These are phyloP conservation scores for Stachybotrys elegans DNA, from an alignment of 2,329 filamentous ascomycete genomes.

Conservation along the genomic window DNA sequence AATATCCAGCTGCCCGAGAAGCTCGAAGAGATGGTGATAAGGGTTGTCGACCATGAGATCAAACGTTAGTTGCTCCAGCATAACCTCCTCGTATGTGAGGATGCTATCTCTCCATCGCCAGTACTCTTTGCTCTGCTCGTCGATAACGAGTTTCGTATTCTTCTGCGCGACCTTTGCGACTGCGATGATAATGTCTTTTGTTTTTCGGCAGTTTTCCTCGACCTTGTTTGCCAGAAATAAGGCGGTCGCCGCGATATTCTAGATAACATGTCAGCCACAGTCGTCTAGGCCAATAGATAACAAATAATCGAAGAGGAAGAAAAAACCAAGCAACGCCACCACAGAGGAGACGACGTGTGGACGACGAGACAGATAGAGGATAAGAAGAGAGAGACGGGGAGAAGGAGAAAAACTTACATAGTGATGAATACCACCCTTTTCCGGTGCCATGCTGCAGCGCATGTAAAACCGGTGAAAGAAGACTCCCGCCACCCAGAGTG, in stretches of 20 bases:
- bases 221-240: constrained; percentile 96
- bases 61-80: constrained; percentile 89
- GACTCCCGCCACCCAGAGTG: constrained; percentile 83
- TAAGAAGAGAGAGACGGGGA: constrained; percentile 1
- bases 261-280: too few species aligned
- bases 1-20: constrained; percentile 67
- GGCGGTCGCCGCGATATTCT: constrained; percentile 83
- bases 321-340: not conserved
- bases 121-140: constrained; percentile 97
- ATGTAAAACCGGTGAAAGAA: constrained; percentile 97
- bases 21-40: constrained; percentile 77
- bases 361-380: too few species aligned
- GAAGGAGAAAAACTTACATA: constrained; percentile 56
- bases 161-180: constrained; percentile 95
- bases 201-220: constrained; percentile 94
- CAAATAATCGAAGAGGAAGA: not conserved
- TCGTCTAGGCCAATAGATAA: too few species aligned
- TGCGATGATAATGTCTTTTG: constrained; percentile 88
- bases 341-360: not conserved
- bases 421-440: constrained; percentile 77
- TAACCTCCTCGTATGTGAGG: constrained; percentile 82
- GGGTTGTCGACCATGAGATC: constrained; percentile 88
- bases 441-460: constrained; percentile 74
- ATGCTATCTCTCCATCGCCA: constrained; percentile 98
- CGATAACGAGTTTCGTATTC: constrained; percentile 81